These are phyloP conservation scores for Globisporangium radiosum DNA, from an alignment of 352 stramenopile species.

Conservation along the genomic window DNA sequence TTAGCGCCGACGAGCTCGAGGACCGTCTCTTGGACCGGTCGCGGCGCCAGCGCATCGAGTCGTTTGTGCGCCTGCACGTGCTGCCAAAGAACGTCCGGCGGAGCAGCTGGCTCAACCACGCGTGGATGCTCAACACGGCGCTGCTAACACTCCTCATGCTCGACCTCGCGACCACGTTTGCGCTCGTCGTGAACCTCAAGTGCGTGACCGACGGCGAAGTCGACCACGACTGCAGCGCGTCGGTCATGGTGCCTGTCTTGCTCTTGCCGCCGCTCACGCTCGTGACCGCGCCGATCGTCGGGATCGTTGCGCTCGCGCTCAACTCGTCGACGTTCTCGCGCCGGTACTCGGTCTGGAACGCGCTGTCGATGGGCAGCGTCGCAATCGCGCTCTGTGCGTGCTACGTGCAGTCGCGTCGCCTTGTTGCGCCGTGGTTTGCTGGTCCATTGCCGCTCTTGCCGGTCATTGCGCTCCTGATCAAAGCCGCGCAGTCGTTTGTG, in stretches of 20 bases:
- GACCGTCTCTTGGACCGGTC: slow-evolving; percentile 46
- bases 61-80: slow-evolving; percentile 41
- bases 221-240: slow-evolving; percentile 59
- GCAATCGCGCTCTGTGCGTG: slow-evolving; percentile 60
- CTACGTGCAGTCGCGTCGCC: slow-evolving; percentile 49
- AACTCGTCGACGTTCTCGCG: slow-evolving; percentile 64
- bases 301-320: slow-evolving; percentile 65
- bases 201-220: slow-evolving; percentile 71
- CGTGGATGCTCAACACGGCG: slow-evolving; percentile 66
- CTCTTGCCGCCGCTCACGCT: slow-evolving; percentile 63
- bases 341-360: slow-evolving; percentile 74
- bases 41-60: slow-evolving; percentile 27
- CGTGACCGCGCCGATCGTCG: slow-evolving; percentile 64
- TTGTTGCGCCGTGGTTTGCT: slow-evolving; percentile 80
- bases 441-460: slow-evolving; percentile 63
- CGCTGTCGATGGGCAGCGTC: slow-evolving; percentile 72
- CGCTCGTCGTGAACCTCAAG: slow-evolving; percentile 74
- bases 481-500: slow-evolving; percentile 57
- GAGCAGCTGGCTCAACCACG: slow-evolving; percentile 43
- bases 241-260: slow-evolving; percentile 67
- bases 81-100: slow-evolving; percentile 50
- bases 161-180: slow-evolving; percentile 73
- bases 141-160: slow-evolving; percentile 64
- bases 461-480: slow-evolving; percentile 54
- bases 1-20: slow-evolving; percentile 58